phyloP scores from a whole-genome alignment of 192 early-diverging fungal species.

The Chytriomyces hyalinus region DNA sequence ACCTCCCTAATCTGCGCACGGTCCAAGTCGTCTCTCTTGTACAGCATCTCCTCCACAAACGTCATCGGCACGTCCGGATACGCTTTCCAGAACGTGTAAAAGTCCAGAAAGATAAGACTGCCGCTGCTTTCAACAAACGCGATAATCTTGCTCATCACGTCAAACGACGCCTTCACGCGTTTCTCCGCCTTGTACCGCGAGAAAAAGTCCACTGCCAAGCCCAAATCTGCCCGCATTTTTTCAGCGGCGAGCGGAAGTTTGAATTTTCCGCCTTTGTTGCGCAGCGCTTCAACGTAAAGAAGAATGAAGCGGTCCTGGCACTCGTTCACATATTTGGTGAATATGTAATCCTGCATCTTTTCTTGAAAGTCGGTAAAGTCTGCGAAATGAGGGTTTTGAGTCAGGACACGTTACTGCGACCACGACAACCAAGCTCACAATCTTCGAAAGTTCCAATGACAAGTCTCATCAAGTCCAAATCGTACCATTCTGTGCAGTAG shows the following conservation, averaged over 20 bases:
- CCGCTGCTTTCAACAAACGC: slow-evolving; percentile 79
- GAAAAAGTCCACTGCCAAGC: slow-evolving; percentile 79
- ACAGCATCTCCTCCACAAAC: slow-evolving; percentile 89
- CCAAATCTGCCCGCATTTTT: slow-evolving; percentile 77
- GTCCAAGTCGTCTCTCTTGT: slow-evolving; percentile 90
- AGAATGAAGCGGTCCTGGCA: slow-evolving; percentile 85
- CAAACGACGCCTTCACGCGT: slow-evolving; percentile 79
- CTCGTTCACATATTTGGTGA: slow-evolving; percentile 83
- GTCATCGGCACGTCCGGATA: slow-evolving; percentile 91
- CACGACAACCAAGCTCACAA: slow-evolving; percentile 40
- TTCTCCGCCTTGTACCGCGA: slow-evolving; percentile 68
- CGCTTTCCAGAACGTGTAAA: slow-evolving; percentile 84
- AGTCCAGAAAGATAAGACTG: slow-evolving; percentile 88
- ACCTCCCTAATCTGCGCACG: slow-evolving; percentile 82
- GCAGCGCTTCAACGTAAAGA: slow-evolving; percentile 83
- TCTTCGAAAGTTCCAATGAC: slow-evolving; percentile 95
- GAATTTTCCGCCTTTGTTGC: slow-evolving; percentile 78
- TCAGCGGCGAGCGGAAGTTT: slow-evolving; percentile 70
- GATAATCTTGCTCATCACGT: slow-evolving; percentile 82
- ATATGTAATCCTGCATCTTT: slow-evolving; percentile 88
- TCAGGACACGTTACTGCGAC: not conserved
- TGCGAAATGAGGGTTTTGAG: not conserved
- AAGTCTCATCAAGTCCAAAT: slow-evolving; percentile 81
- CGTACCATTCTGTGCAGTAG: slow-evolving; percentile 88
- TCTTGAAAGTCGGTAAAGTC: slow-evolving; percentile 83